Conservation (phyloP, 441 rosid genomes). For the Gossypium davidsonii region DNA sequence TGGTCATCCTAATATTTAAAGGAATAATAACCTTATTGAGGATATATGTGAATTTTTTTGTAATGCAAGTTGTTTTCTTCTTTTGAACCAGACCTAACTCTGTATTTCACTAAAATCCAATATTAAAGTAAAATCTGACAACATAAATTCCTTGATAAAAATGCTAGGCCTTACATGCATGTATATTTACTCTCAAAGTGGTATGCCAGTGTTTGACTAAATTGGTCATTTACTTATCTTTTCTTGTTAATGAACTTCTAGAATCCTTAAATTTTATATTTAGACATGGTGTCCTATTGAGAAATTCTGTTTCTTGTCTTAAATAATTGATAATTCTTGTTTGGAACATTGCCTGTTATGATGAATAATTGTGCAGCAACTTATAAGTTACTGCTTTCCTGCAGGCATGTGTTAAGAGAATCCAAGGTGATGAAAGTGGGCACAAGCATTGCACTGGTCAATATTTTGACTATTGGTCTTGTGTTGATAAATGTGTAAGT, state of each 20-base stretch:
- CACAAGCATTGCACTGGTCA: constrained; percentile 77
- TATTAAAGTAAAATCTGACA: not conserved
- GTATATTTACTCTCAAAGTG: not conserved
- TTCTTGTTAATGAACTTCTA: not conserved
- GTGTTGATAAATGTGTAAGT: constrained; percentile 78
- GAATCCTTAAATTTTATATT: not conserved
- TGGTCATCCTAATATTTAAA: not conserved
- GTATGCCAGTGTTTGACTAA: not conserved
- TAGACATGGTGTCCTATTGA: not conserved
- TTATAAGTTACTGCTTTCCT: not conserved
- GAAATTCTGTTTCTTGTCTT: not conserved
- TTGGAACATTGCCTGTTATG: not conserved
- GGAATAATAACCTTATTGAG: not conserved
- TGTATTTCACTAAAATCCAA: not conserved
- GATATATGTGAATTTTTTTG: not conserved
- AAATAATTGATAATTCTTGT: not conserved
- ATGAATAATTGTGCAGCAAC: not conserved
- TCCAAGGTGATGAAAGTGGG: constrained; percentile 54
- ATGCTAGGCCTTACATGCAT: not conserved
- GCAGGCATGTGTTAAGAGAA: constrained; percentile 28
- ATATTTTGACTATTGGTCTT: constrained; percentile 64
- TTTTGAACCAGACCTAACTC: not conserved
- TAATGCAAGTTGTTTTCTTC: not conserved
- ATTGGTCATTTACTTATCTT: not conserved
- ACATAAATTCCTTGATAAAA: not conserved